Conservation (phyloP, 169 alveolate genomes). For the Plasmodium relictum region DNA sequence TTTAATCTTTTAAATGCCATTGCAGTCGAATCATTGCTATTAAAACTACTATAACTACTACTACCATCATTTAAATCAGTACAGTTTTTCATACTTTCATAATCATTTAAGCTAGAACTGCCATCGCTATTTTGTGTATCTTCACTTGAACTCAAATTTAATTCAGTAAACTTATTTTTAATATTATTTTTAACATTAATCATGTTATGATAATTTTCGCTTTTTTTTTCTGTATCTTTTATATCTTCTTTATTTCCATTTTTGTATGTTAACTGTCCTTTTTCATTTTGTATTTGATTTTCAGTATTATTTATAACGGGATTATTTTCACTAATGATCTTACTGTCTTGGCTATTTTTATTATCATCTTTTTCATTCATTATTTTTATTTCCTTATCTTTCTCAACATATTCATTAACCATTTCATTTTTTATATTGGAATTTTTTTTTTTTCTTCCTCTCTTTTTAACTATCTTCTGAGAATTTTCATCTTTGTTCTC, state of each 20-base stretch:
- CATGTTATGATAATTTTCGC: not conserved
- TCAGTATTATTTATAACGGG: not conserved
- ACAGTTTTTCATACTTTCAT: constrained; percentile 32
- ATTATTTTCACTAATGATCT: not conserved
- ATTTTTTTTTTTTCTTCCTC: not conserved
- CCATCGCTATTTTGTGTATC: not conserved
- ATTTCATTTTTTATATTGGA: not conserved
- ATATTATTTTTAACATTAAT: not conserved
- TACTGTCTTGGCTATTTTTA: not conserved
- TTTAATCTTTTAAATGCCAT: constrained; percentile 52
- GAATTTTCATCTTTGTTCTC: not conserved
- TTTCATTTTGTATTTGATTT: not conserved
- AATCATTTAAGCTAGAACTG: constrained; percentile 45
- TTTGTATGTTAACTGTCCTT: not conserved
- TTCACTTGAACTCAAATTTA: constrained; percentile 65
- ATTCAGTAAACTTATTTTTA: constrained; percentile 7
- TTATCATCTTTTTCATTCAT: not conserved
- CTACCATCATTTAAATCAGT: constrained; percentile 8
- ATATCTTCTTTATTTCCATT: not conserved
- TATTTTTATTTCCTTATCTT: not conserved
- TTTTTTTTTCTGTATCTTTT: not conserved
- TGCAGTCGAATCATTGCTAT: constrained; percentile 65
- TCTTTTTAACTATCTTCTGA: not conserved
- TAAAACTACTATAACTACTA: constrained; percentile 23
- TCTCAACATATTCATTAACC: not conserved